Evolutionary conservation across 441 rosid species (phyloP), one percentile per base, ranked within the genome.

Genomic region (Pelargonium fulgidum): DNA sequence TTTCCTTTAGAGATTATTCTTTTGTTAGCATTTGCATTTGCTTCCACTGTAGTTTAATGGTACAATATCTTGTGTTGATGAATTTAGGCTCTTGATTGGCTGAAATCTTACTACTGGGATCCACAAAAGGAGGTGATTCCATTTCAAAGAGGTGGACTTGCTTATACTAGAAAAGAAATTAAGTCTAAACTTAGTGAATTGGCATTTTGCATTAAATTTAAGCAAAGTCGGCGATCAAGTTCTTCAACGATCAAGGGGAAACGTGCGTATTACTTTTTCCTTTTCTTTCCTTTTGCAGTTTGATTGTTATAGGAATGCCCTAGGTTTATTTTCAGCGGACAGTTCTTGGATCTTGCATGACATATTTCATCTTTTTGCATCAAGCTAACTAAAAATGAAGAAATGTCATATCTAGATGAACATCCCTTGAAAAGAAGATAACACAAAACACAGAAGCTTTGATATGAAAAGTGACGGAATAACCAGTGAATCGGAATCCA

Each of bases 41-140:
- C 59, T 59, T 65, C 41, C 20, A 16, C 59, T 16, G 16, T 14
- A 59, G 12, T 62, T 58, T 58, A 11, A 59, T 33, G 22, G 22
- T 11, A 12, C 42, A 33, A 33, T 59, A 48, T 71, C 14, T 69
- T 39, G 62, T 79, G 16, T 58, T 79, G 68, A 58, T 72, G 68
- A 74, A 74, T 78, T 69, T 78, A 94, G 99, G 97, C 97, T 44
- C 83, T 94, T 80, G 77, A 87, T 78, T 94, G 99, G 99, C 78
- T 94, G 76, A 89, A 80, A 79, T 81, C 82, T 33, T 86, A 84
- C 71, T 89, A 94, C 66, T 94, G 98, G 99, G 90, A 83, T 71
- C 88, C 88, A 69, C 99, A 94, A 77, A 84, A 75, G 76, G 70
- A 66, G 72, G 84, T 70, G 76, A 84, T 93, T 73, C 88, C 82